Base-by-base conservation (phyloP, 306 rosid species). In the Gastrolobium bilobum region DNA sequence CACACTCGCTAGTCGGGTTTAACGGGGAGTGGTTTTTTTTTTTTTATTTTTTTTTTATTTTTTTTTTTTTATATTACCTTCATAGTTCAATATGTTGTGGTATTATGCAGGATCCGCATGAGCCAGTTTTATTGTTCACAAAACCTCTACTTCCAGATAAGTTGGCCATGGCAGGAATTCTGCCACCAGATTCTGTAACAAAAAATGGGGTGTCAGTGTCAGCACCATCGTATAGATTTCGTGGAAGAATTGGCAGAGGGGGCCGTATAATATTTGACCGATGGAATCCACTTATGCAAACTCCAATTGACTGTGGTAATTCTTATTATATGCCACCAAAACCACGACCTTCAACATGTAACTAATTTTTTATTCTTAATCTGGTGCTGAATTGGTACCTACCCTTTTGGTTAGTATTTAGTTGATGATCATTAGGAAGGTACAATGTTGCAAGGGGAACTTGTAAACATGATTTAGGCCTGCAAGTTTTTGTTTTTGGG, bases 181-280 rank as follows among this genome's bases (percentile, higher is more conserved):
- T 86, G 31, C 93, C 91, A 14, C 95, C 97, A 57, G 91, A 95
- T 75, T 68, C 91, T 44, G 73, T 86, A 50, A n/a, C 83, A 13
- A 83, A 78, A 78, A 84, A 85, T 65, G 91, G 91, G 51, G 85
- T 80, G 44, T 75, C 98, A n/a, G 26, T 20, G 26, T n/a, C 56
- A 47, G n/a, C 88, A 77, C 65, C 89, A 10, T 70, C 96, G 3
- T 84, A 62, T 82, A 95, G 79, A 81, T 85, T 82, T 52, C 92
- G 89, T 0, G 99, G 99, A 50, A 86, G 99, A 86, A 86, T 95
- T 13, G 99, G 99, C 71, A 89, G 98, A 39, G 99, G 99, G 10
- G 99, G 99, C 78, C 90, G 98, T 15, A 86, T 95, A 81, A 84
- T 95, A 87, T 95, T 93, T 71, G 99, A 95, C 69, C 77, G 97